Base-by-base conservation (phyloP, 2,329 filamentous ascomycete genomes). In the Sclerotinia spermophila region DNA sequence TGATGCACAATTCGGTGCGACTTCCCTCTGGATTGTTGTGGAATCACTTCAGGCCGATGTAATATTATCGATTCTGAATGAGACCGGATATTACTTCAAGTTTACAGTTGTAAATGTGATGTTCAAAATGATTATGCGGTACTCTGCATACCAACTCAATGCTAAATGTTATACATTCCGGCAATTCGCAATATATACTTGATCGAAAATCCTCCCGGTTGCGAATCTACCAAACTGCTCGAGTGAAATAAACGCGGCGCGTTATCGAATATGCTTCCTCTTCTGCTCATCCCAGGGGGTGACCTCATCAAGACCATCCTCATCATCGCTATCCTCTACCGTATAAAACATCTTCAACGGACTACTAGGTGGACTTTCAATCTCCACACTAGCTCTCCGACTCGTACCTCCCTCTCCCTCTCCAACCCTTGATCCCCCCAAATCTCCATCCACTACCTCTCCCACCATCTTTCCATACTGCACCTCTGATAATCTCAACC, bases 271-370 rank as follows among this genome's bases (percentile, higher is more conserved):
- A 19, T 40, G 21, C 24, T 53, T 24, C 51, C n/a, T 53, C 17
- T 15, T 40, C 33, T 66, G 62, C 55, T 6, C n/a, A 15, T 66
- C 45, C 62, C 45, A 66, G 17, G 62, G 35, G n/a, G 62, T 53
- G 35, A 62, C 56, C 40, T 58, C 61, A 33, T 67, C 61, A 40
- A 55, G 27, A 27, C 42, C 48, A 45, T 33, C 61, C 42, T 68
- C 64, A 21, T 42, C 51, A 59, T 71, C 65, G 53, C 55, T 45
- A 60, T 71, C 55, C 53, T 38, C 56, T 21, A 56, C 38, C 21
- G 58, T 61, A 48, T 61, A 71, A 62, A 68, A 62, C 61, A 44
- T 70, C 65, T 71, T 72, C 68, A 73, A n/a, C n/a, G 71, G 71
- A 64, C 71, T 72, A 62, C 60, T 72, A 19, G 67, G 68, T 21